A percentile compares a stretch with the other conserved stretches of the same genome.
These are phyloP conservation scores for Globisporangium polare DNA, from an alignment of 352 stramenopile genomes.

Conservation along the genomic window DNA sequence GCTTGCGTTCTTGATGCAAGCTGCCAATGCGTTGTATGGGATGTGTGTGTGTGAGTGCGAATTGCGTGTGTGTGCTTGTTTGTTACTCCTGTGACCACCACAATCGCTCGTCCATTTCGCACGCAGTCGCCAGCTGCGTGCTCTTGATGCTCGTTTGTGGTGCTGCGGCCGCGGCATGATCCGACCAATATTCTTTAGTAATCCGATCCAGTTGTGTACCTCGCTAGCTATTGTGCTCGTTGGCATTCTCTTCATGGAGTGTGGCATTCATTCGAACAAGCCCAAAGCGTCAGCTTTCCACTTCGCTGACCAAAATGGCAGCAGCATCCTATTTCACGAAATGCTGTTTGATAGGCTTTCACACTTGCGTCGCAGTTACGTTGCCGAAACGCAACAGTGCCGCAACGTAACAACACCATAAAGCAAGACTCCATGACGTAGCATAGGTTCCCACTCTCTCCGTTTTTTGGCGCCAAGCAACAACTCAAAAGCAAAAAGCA, in stretches of 20 bases:
- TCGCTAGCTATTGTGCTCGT: not conserved
- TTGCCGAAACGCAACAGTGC: not conserved
- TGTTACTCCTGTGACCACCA: conserved; percentile 21
- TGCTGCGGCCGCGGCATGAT: conserved; percentile 29
- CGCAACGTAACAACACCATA: conserved; percentile 1
- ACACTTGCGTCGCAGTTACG: not conserved
- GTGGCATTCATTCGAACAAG: not conserved
- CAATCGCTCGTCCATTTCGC: conserved; percentile 17
- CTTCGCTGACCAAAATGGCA: not conserved
- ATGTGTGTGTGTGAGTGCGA: not conserved
- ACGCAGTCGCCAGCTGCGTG: conserved; percentile 13
- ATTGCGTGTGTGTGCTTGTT: conserved; percentile 17
- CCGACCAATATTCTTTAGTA: conserved; percentile 70
- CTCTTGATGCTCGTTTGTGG: conserved; percentile 3
- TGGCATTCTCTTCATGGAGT: not conserved
- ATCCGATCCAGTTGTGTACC: conserved; percentile 63
- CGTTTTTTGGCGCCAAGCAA: conserved; percentile 4
- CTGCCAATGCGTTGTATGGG: not conserved
- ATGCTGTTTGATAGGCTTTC: not conserved
- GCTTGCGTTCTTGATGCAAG: not conserved
- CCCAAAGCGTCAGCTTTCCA: not conserved
- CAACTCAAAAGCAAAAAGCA: not conserved
- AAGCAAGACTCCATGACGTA: not conserved
- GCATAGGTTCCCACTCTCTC: not conserved
- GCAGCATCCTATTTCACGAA: not conserved